phyloP scores from a whole-genome alignment of 805 yeast species.

The Kodamaea nitidulidarum region DNA sequence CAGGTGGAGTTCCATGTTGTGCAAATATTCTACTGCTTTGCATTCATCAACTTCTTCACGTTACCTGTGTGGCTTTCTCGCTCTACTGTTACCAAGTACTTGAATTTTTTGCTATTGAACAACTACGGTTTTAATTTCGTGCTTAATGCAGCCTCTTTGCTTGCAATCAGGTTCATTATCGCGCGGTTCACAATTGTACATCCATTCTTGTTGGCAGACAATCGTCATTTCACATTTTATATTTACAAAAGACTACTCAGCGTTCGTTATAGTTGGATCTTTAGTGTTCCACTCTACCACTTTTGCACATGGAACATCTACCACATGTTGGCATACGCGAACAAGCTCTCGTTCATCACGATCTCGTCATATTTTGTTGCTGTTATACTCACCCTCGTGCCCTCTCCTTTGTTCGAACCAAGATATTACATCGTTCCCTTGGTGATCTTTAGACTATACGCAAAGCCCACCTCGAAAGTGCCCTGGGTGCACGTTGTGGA shows the following conservation, averaged over 20 bases:
- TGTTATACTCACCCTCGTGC: conserved; percentile 59
- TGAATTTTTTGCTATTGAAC: conserved; percentile 20
- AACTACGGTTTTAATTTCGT: conserved; percentile 16
- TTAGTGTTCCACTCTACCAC: conserved; percentile 67
- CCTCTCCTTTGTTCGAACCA: conserved; percentile 92
- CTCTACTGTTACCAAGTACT: conserved; percentile 38
- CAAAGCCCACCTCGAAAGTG: conserved; percentile 30
- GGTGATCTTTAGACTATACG: conserved; percentile 64
- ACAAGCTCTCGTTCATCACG: conserved; percentile 26
- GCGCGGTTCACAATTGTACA: conserved; percentile 69
- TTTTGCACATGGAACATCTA: conserved; percentile 41
- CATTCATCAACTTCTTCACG: conserved; percentile 62
- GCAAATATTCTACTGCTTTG: conserved; percentile 74
- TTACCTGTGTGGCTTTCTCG: conserved; percentile 68
- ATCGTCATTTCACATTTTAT: conserved; percentile 90
- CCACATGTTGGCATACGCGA: conserved; percentile 12
- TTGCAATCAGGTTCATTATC: conserved; percentile 43
- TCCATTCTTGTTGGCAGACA: conserved; percentile 90
- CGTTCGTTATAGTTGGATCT: conserved; percentile 42
- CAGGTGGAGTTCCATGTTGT: conserved; percentile 64
- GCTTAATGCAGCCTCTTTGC: conserved; percentile 13
- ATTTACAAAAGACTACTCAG: conserved; percentile 66
- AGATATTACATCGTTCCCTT: conserved; percentile 85
- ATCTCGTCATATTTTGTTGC: conserved; percentile 51
- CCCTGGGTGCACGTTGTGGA: conserved; percentile 38